These are phyloP conservation scores for Zizania latifolia DNA, from an alignment of 176 grass and related monocot species.

Conservation along the genomic window DNA sequence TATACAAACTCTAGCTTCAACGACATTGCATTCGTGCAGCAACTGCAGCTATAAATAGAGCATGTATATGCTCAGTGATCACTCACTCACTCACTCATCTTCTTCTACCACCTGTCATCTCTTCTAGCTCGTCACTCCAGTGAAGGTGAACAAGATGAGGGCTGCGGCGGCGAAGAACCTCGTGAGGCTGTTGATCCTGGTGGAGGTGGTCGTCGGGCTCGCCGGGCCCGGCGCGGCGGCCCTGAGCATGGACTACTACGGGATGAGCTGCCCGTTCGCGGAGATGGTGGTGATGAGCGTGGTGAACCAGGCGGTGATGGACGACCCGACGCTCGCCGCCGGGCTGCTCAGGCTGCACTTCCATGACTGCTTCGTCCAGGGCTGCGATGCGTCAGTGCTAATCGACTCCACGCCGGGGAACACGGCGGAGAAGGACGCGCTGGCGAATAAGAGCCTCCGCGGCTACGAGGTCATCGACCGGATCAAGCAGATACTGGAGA, in stretches of 20 bases:
- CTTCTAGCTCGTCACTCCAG: too few species aligned
- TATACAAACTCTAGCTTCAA: too few species aligned
- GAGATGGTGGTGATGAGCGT: slow-evolving; percentile 50
- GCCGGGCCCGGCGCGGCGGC: slow-evolving; percentile 29
- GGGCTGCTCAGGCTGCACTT: slow-evolving; percentile 80
- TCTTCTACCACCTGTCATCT: not conserved
- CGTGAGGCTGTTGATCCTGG: slow-evolving; percentile 32
- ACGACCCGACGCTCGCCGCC: slow-evolving; percentile 59
- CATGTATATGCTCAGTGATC: slow-evolving; percentile 19
- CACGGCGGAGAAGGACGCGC: slow-evolving; percentile 83
- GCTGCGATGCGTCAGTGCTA: slow-evolving; percentile 88
- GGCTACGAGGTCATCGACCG: slow-evolving; percentile 83
- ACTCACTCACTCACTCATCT: slow-evolving; percentile 15
- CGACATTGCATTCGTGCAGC: slow-evolving; percentile 6
- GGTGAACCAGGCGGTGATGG: slow-evolving; percentile 41
- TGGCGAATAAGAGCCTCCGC: slow-evolving; percentile 56
- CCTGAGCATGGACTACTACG: slow-evolving; percentile 69
- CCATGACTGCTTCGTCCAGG: slow-evolving; percentile 99
- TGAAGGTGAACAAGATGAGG: not conserved
- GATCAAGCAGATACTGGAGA: slow-evolving; percentile 60
- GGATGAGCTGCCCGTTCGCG: slow-evolving; percentile 72
- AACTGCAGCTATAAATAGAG: slow-evolving; percentile 44
- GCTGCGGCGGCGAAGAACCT: slow-evolving; percentile 25
- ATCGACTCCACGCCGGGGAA: slow-evolving; percentile 53
- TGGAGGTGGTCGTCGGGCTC: slow-evolving; percentile 30